A percentile compares a stretch with the other conserved stretches of the same genome.
Evolutionary conservation across 1,139 yeast species (phyloP).

Genomic region (Taphrina pruni): DNA sequence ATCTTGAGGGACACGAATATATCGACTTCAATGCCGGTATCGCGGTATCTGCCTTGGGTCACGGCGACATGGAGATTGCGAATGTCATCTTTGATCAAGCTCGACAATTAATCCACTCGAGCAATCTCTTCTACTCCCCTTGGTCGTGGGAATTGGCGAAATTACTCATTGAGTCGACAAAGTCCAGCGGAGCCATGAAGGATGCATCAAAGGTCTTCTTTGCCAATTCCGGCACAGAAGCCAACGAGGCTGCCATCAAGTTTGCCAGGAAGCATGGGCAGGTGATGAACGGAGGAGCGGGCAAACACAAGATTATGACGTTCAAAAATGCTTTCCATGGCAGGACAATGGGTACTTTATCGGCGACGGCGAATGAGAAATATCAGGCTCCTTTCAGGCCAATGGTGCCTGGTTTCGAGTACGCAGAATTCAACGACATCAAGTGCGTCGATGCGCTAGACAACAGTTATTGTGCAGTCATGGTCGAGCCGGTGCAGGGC

Average conservation of each 20-base stretch:
- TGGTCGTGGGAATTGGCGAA: constrained; percentile 82
- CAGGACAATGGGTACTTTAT: constrained; percentile 87
- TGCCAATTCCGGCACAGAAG: constrained; percentile 94
- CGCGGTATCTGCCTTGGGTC: constrained; percentile 95
- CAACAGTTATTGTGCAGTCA: constrained; percentile 86
- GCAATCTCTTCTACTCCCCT: constrained; percentile 82
- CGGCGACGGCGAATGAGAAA: constrained; percentile 90
- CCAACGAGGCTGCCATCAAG: constrained; percentile 95
- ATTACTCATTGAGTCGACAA: constrained; percentile 71
- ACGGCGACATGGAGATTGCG: constrained; percentile 74
- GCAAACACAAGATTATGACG: constrained; percentile 78
- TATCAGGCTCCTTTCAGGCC: constrained; percentile 92
- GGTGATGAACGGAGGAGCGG: constrained; percentile 53
- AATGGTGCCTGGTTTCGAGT: constrained; percentile 79
- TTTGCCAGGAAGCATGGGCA: constrained; percentile 90
- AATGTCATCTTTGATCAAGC: constrained; percentile 75
- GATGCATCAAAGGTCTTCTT: constrained; percentile 75
- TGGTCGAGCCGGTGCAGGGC: constrained; percentile 96
- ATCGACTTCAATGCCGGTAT: constrained; percentile 94
- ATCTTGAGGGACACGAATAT: constrained; percentile 74
- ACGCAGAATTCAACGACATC: constrained; percentile 62
- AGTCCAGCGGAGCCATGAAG: constrained; percentile 57
- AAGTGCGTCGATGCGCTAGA: constrained; percentile 63
- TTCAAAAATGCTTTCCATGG: constrained; percentile 93
- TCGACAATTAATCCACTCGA: constrained; percentile 73